These are phyloP conservation scores for Globisporangium nodosum DNA, from an alignment of 352 stramenopile genomes.

Conservation along the genomic window DNA sequence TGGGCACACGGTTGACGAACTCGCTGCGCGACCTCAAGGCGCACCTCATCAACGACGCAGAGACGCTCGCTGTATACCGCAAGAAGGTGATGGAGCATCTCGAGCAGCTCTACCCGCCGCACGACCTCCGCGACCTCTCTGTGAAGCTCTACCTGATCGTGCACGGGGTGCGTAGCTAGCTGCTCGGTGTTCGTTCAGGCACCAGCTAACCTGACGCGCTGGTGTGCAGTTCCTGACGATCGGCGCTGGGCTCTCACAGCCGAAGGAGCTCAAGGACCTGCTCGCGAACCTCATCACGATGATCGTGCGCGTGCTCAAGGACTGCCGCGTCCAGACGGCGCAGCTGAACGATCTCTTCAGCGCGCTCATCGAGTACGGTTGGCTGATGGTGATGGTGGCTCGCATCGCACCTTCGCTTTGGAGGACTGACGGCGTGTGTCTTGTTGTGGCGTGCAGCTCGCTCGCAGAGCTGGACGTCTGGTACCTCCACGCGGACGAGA, in stretches of 20 bases:
- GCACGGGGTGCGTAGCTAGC: slow-evolving; percentile 28
- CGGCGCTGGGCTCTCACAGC: slow-evolving; percentile 63
- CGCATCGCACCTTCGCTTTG: background rate
- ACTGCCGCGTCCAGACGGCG: slow-evolving; percentile 31
- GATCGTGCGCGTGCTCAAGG: slow-evolving; percentile 52
- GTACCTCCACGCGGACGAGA: slow-evolving; percentile 67
- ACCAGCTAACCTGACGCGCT: no score
- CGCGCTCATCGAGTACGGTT: slow-evolving; percentile 50
- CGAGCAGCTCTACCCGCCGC: slow-evolving; percentile 11
- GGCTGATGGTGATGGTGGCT: background rate
- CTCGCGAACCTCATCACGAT: slow-evolving; percentile 59
- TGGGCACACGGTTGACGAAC: slow-evolving; percentile 57
- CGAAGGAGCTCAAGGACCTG: slow-evolving; percentile 69
- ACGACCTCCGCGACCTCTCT: slow-evolving; percentile 23
- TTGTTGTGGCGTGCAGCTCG: slow-evolving; percentile 18
- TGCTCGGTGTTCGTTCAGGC: background rate
- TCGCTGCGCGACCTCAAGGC: slow-evolving; percentile 68
- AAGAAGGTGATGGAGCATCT: slow-evolving; percentile 36
- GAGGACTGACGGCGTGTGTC: background rate
- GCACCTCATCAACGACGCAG: slow-evolving; percentile 68
- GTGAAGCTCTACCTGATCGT: slow-evolving; percentile 61
- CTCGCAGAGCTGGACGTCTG: slow-evolving; percentile 58
- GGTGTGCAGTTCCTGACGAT: slow-evolving; percentile 48
- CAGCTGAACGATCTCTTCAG: slow-evolving; percentile 57
- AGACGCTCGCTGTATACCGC: slow-evolving; percentile 47